A percentile compares a stretch with the other conserved stretches of the same genome.
Conservation (phyloP, 2,329 filamentous ascomycete genomes). For the Penicillium fuscoglaucum region DNA sequence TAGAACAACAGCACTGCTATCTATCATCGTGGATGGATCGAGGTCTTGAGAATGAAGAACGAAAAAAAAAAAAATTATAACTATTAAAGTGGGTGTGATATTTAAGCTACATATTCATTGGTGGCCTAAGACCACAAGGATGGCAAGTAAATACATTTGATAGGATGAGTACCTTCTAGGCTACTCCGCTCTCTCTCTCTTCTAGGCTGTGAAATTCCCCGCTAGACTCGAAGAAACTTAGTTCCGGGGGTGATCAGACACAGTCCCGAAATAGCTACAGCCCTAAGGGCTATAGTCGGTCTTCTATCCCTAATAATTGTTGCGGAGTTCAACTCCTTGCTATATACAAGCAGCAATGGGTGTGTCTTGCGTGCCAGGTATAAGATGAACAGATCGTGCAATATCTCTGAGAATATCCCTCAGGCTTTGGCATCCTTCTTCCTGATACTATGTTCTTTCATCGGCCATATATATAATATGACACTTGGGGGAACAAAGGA, state of each 20-base stretch:
- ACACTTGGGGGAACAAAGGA: not conserved
- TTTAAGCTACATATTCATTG: not conserved
- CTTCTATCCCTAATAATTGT: not conserved
- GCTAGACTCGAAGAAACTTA: slow-evolving; percentile 1
- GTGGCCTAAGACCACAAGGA: not conserved
- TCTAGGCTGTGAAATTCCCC: not conserved
- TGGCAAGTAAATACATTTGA: not conserved
- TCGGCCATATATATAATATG: not conserved
- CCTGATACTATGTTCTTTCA: not conserved
- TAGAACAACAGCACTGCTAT: not conserved
- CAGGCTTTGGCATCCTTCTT: not conserved
- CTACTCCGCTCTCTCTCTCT: slow-evolving; percentile 1
- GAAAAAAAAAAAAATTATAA: no score
- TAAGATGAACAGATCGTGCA: not conserved
- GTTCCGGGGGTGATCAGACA: not conserved
- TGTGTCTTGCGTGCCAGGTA: not conserved
- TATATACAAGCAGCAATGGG: not conserved
- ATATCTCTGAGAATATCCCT: not conserved
- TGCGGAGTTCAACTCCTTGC: not conserved
- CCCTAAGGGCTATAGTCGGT: not conserved
- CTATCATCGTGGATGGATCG: not conserved
- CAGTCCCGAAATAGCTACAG: not conserved
- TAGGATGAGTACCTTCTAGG: not conserved
- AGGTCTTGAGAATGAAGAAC: not conserved
- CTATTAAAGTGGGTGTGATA: not conserved